Percentiles rank a stretch among this genome's conserved stretches.
Evolutionary conservation across 2,329 filamentous ascomycete species (phyloP).

Genomic region (Colletotrichum echinochloae): DNA sequence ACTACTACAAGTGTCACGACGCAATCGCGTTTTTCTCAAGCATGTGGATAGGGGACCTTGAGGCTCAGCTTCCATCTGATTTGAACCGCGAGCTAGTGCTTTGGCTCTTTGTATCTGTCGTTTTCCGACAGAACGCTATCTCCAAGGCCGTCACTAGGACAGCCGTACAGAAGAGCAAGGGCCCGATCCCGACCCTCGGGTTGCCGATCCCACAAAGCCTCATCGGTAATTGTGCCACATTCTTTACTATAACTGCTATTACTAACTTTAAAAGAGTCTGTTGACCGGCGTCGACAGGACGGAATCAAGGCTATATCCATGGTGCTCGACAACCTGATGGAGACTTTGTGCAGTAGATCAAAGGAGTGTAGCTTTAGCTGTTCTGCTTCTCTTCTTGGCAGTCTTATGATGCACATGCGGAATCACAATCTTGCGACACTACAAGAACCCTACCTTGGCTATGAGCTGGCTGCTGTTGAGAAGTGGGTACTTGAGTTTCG

Average conservation of each 20-base stretch:
- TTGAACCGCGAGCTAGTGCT: slow-evolving; percentile 36
- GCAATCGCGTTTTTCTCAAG: slow-evolving; percentile 38
- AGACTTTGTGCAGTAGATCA: neutral
- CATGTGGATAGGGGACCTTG: slow-evolving; percentile 36
- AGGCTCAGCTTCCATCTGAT: neutral
- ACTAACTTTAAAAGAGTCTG: neutral
- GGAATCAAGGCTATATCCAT: neutral
- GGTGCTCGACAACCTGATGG: neutral
- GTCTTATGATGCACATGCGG: neutral
- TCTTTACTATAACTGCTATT: neutral
- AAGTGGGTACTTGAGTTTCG: neutral
- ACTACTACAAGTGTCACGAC: slow-evolving; percentile 48
- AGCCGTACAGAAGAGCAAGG: slow-evolving; percentile 33
- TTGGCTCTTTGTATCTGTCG: slow-evolving; percentile 35
- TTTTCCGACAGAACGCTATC: slow-evolving; percentile 13
- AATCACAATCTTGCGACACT: neutral
- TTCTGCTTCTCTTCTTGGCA: neutral
- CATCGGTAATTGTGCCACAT: neutral
- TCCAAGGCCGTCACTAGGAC: slow-evolving; percentile 38
- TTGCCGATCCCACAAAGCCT: slow-evolving; percentile 1
- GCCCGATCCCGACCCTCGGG: slow-evolving; percentile 5
- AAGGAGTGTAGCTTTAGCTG: neutral
- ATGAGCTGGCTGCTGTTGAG: neutral
- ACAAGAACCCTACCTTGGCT: neutral
- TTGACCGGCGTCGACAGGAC: neutral